Base-by-base conservation (phyloP, 2,329 filamentous ascomycete species). In the Fusarium sp. region DNA sequence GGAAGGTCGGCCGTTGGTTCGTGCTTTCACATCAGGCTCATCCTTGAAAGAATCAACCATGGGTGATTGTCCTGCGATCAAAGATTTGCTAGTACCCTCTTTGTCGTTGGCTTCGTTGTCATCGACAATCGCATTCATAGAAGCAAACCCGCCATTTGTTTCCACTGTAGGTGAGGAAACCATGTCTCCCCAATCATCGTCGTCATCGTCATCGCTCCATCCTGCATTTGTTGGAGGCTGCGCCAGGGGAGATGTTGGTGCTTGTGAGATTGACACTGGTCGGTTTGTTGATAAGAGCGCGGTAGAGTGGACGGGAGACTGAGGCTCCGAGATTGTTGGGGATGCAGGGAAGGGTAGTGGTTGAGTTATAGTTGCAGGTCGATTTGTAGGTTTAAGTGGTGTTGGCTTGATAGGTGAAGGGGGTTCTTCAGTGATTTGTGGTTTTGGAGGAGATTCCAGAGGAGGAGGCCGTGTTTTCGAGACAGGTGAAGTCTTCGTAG, bases 121-220 rank as follows among this genome's bases (percentile, higher is more conserved):
- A 28, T 54, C 64, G 4, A 69, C 42, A 50, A 69, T 56, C 20
- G 58, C 69, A 13, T 72, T 58, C 47, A 75, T 45, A 14, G 70
- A 74, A n/a, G 62, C 23, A 42, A 73, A 69, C 1, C 54, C 45
- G 8, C 70, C 68, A 6, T 74, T 71, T 37, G 64, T 55, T 41
- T 60, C 57, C 4, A 32, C 57, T 3, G 75, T 68, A 4, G 79
- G 76, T 6, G 78, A 80, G 5, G 78, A 76, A 34, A 89, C 80
- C 87, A 89, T 89, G 64, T 89, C 87, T 4, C 87, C 87, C 87
- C 87, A 89, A 40, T 89, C 87, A 46, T 88, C 86, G 3, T 87
- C 85, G 7, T 87, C 84, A 1, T 83, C 75, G 1, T 72, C 74
- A 48, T 71, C 55, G 7, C 42, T 60, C 41, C 61, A 64, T 25